phyloP scores from a whole-genome alignment of 805 yeast species.

The Naumovozyma dairenensis region DNA sequence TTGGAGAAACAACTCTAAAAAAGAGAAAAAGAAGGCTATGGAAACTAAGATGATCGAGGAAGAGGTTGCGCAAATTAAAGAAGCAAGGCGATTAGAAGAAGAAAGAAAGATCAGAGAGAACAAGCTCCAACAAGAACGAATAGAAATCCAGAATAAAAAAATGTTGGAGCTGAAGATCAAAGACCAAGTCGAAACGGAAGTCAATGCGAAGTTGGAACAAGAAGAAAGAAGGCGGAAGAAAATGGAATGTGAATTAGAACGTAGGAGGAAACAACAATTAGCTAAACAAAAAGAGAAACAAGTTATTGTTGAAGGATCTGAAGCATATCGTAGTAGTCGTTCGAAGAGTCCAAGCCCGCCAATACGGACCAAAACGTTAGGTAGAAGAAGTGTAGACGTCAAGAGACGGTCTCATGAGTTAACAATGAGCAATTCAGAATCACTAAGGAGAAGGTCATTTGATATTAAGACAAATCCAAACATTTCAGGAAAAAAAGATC shows the following conservation, averaged over 20 bases:
- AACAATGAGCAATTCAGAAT: too few species aligned
- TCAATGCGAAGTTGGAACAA: slow-evolving; percentile 12
- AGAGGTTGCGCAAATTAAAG: slow-evolving; percentile 18
- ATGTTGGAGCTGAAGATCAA: slow-evolving; percentile 18
- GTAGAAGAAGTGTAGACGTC: too few species aligned
- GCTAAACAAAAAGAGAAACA: too few species aligned
- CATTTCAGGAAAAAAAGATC: too few species aligned
- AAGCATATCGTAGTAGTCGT: too few species aligned
- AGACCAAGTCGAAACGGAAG: slow-evolving; percentile 19
- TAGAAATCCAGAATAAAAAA: slow-evolving; percentile 15
- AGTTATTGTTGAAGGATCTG: too few species aligned
- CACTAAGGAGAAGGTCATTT: too few species aligned
- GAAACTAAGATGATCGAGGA: slow-evolving; percentile 18
- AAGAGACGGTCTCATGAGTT: too few species aligned
- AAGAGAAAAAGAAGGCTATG: slow-evolving; percentile 7
- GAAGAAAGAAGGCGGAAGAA: slow-evolving; percentile 8
- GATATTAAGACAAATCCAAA: too few species aligned
- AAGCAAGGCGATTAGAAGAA: slow-evolving; percentile 10
- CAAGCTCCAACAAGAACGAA: slow-evolving; percentile 9
- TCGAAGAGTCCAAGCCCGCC: too few species aligned
- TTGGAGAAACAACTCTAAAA: slow-evolving; percentile 4
- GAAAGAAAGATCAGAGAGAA: slow-evolving; percentile 4
- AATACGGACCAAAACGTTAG: too few species aligned
- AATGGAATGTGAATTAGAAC: slow-evolving; percentile 2
- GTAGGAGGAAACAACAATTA: neutral